These are phyloP conservation scores for Neotropicomus parvogracilis DNA, from an alignment of 1,284 basidiomycete genomes.

Conservation along the genomic window DNA sequence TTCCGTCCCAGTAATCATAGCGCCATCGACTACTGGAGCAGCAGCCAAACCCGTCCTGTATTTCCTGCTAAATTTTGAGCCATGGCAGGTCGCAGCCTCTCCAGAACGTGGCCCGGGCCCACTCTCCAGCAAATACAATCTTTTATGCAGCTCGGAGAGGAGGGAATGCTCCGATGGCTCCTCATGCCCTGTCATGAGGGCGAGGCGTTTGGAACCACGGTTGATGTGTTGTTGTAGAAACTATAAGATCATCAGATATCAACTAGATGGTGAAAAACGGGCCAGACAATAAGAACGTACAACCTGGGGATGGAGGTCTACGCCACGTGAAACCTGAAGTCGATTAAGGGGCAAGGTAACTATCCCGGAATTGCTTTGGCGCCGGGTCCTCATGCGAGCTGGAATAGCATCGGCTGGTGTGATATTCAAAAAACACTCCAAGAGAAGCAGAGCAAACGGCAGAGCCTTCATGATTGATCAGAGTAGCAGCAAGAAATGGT, in stretches of 20 bases:
- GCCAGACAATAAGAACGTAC: constrained; percentile 41
- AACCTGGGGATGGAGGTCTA: constrained; percentile 57
- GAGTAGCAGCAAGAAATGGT: neutral
- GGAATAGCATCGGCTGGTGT: constrained; percentile 21
- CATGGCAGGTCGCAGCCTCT: neutral
- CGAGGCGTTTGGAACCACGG: constrained; percentile 59
- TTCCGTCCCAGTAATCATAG: neutral
- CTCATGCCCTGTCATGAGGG: constrained; percentile 62
- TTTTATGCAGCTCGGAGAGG: constrained; percentile 49
- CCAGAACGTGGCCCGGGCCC: constrained; percentile 17
- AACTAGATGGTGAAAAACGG: neutral
- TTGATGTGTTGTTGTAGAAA: constrained; percentile 70
- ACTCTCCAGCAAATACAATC: constrained; percentile 43
- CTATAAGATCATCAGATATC: constrained; percentile 36
- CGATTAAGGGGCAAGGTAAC: constrained; percentile 31
- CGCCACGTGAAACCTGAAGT: constrained; percentile 10
- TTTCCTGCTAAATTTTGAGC: constrained; percentile 12
- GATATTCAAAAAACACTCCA: constrained; percentile 16
- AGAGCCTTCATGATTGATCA: constrained; percentile 20
- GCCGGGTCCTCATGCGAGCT: constrained; percentile 9
- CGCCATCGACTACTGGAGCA: constrained; percentile 9
- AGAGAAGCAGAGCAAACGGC: constrained; percentile 19
- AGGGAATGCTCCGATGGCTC: constrained; percentile 50
- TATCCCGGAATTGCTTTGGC: constrained; percentile 14
- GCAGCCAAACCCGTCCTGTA: constrained; percentile 12